phyloP scores from a whole-genome alignment of 2,329 filamentous ascomycete species.

The Phialocephala sp. region DNA sequence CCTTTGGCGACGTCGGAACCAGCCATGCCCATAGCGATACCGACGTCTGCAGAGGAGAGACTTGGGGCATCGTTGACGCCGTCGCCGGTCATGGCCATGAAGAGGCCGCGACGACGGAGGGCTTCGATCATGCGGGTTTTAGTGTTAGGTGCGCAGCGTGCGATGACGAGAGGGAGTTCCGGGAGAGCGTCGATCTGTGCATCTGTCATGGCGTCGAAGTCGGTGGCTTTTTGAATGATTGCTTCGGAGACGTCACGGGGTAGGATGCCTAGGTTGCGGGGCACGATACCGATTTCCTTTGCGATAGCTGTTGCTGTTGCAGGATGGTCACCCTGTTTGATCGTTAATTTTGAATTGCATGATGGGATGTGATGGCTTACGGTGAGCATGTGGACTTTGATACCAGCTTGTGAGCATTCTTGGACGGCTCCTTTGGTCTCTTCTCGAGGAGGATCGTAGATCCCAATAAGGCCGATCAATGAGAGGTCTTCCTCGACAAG shows the following conservation, averaged over 20 bases:
- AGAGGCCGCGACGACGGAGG: conserved; percentile 54
- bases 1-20: conserved; percentile 70
- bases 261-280: conserved; percentile 50
- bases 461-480: conserved; percentile 60
- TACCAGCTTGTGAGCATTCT: conserved; percentile 70
- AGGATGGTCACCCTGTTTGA: conserved; percentile 52
- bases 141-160: conserved; percentile 57
- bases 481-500: conserved; percentile 58
- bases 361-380: conserved; percentile 46
- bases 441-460: conserved; percentile 63
- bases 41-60: conserved; percentile 58
- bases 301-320: conserved; percentile 62
- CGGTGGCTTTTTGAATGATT: conserved; percentile 60
- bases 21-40: conserved; percentile 64
- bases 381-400: conserved; percentile 80
- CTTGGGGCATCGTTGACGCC: conserved; percentile 62
- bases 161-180: conserved; percentile 58
- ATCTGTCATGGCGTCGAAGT: conserved; percentile 51
- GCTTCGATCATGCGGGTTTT: conserved; percentile 62
- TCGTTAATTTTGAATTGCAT: conserved; percentile 11
- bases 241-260: conserved; percentile 52
- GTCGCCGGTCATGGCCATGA: conserved; percentile 62
- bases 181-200: conserved; percentile 56
- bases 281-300: conserved; percentile 59
- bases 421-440: conserved; percentile 62